A percentile compares a stretch with the other conserved stretches of the same genome.
Evolutionary conservation across 176 grass and related monocot genomes (phyloP).

Genomic region (Cymbopogon citratus): DNA sequence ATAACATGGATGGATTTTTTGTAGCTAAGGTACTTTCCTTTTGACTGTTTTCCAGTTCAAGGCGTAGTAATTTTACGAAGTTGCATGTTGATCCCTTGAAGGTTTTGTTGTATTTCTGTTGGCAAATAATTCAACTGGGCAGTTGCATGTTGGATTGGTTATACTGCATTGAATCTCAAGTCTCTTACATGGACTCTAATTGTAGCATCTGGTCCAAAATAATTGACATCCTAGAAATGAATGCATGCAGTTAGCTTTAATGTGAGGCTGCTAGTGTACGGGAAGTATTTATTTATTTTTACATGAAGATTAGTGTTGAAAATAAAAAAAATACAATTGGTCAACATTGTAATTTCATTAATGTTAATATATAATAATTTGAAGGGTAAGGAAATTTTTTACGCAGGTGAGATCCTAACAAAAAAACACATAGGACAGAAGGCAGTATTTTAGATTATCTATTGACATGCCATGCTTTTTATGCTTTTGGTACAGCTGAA

Average conservation of each 20-base stretch:
- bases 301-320: background rate
- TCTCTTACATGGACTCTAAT: background rate
- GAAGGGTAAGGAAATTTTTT: background rate
- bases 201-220: background rate
- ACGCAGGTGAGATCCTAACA: background rate
- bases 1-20: constrained; percentile 99
- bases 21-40: constrained; percentile 73
- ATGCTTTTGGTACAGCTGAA: constrained; percentile 61
- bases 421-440: background rate
- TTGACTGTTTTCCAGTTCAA: constrained; percentile 3
- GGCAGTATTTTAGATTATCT: background rate
- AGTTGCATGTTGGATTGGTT: background rate
- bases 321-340: background rate
- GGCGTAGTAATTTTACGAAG: background rate
- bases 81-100: background rate
- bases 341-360: background rate
- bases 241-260: background rate
- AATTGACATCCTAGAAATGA: background rate
- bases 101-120: background rate
- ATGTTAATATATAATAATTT: background rate
- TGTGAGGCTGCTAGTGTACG: background rate
- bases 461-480: background rate
- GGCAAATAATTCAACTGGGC: background rate
- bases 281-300: background rate
- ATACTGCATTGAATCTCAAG: background rate